Evolutionary conservation across 2,329 filamentous ascomycete genomes (phyloP).

Genomic region (Proliferodiscus dingleyae): DNA sequence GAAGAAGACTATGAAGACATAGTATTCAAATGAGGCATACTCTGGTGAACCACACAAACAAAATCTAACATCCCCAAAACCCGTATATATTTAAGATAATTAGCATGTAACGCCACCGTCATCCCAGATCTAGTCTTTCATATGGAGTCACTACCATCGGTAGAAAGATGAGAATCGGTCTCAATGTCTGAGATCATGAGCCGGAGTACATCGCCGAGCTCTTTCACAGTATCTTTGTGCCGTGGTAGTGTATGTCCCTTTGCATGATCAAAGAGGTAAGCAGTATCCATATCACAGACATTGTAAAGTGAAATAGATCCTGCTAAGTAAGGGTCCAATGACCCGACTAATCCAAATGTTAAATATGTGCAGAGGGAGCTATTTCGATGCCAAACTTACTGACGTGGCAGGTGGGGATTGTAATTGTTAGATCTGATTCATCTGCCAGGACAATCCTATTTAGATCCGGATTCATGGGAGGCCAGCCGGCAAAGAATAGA

Average conservation of each 20-base stretch:
- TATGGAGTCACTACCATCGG: not conserved
- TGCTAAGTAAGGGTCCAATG: conserved; percentile 56
- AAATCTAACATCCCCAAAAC: no score
- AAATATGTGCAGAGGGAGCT: conserved; percentile 5
- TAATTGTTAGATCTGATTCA: conserved; percentile 46
- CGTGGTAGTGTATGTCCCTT: conserved; percentile 61
- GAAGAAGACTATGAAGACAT: no score
- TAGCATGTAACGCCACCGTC: no score
- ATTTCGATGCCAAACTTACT: conserved; percentile 33
- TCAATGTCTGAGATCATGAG: conserved; percentile 17
- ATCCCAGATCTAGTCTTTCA: no score
- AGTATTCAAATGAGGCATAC: no score
- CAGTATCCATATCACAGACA: conserved; percentile 57
- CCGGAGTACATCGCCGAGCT: conserved; percentile 30
- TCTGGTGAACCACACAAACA: no score
- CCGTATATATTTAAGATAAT: no score
- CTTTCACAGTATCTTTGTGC: conserved; percentile 36
- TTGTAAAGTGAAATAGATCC: conserved; percentile 60
- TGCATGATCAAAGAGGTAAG: conserved; percentile 59
- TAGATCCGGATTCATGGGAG: conserved; percentile 43
- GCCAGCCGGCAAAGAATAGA: conserved; percentile 50
- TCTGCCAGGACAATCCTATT: conserved; percentile 47
- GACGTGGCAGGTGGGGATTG: conserved; percentile 49
- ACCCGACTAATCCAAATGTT: conserved; percentile 38
- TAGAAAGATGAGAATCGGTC: not conserved